A percentile compares a stretch with the other conserved stretches of the same genome.
Conservation (phyloP, 768 basidiomycete genomes). For the Tricholoma terreum region DNA sequence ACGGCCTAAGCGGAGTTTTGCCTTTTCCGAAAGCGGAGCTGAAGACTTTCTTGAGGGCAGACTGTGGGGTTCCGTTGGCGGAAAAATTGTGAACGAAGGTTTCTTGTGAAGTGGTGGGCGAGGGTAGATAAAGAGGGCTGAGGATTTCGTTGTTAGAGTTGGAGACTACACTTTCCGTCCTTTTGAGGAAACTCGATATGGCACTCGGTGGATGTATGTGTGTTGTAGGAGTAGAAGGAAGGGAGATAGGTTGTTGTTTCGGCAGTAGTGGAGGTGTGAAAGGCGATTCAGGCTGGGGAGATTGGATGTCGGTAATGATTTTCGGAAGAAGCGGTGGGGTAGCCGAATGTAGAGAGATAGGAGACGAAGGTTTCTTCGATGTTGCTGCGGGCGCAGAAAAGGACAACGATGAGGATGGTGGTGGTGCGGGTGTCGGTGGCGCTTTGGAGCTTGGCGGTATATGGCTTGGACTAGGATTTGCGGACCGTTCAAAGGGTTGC, state of each 20-base stretch:
- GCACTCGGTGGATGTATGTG: slow-evolving; percentile 27
- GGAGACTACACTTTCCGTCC: slow-evolving; percentile 19
- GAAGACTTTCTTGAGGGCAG: background rate
- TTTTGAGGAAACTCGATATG: slow-evolving; percentile 29
- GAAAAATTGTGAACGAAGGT: slow-evolving; percentile 4
- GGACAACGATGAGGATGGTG: slow-evolving; percentile 5
- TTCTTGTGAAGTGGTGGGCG: slow-evolving; percentile 26
- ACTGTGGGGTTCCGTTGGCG: slow-evolving; percentile 4
- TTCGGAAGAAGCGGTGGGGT: slow-evolving; percentile 20
- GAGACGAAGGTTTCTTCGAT: slow-evolving; percentile 2
- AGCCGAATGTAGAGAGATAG: slow-evolving; percentile 16
- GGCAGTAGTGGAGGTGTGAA: slow-evolving; percentile 36
- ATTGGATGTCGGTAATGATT: slow-evolving; percentile 20
- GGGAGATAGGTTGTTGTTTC: slow-evolving; percentile 41
- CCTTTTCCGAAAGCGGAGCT: slow-evolving; percentile 21
- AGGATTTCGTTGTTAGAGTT: slow-evolving; percentile 33
- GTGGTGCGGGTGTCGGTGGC: slow-evolving; percentile 14
- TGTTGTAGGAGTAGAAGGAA: slow-evolving; percentile 44
- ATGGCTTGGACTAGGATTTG: slow-evolving; percentile 16
- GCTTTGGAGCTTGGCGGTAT: slow-evolving; percentile 3
- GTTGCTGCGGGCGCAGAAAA: slow-evolving; percentile 2
- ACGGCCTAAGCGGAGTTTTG: slow-evolving; percentile 23
- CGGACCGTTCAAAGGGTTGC: slow-evolving; percentile 6
- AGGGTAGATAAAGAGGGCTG: slow-evolving; percentile 41
- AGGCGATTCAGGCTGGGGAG: slow-evolving; percentile 18